Conservation (phyloP, 2,329 filamentous ascomycete species). For the Aspergillus tanneri region DNA sequence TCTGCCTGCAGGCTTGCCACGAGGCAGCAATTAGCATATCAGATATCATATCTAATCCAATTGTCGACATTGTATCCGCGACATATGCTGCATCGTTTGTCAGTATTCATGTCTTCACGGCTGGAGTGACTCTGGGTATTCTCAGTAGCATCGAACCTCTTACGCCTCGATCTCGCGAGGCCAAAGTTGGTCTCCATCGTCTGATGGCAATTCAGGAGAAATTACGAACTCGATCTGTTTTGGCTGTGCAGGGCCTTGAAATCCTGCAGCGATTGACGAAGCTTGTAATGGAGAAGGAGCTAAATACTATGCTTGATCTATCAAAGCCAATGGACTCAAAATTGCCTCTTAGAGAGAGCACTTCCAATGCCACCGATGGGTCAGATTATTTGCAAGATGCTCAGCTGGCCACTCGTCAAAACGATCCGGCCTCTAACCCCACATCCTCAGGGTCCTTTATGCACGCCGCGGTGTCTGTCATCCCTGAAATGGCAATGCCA, state of each 20-base stretch:
- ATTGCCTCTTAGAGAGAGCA: too few species aligned
- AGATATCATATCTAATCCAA: conserved; percentile 3
- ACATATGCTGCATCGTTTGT: conserved; percentile 28
- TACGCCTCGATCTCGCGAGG: conserved; percentile 13
- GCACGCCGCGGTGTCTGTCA: too few species aligned
- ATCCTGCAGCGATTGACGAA: conserved; percentile 21
- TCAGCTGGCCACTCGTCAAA: too few species aligned
- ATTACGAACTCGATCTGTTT: conserved; percentile 15
- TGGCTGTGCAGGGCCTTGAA: conserved; percentile 21
- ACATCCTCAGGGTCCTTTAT: too few species aligned
- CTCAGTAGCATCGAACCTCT: conserved; percentile 26
- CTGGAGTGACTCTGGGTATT: conserved; percentile 23
- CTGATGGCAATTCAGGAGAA: conserved; percentile 22
- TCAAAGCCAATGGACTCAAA: not conserved
- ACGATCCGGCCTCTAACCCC: too few species aligned
- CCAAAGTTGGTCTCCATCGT: conserved; percentile 21
- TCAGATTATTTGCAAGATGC: not conserved
- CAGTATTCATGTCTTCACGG: conserved; percentile 28
- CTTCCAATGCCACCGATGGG: not conserved
- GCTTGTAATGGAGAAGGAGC: conserved; percentile 25
- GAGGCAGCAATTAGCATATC: conserved; percentile 23
- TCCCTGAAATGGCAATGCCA: not conserved
- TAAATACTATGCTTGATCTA: conserved; percentile 18
- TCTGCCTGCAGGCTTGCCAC: conserved; percentile 18
- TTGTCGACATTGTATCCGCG: conserved; percentile 20